phyloP scores from a whole-genome alignment of 345 rosid species.

The Eucalyptus victrix region DNA sequence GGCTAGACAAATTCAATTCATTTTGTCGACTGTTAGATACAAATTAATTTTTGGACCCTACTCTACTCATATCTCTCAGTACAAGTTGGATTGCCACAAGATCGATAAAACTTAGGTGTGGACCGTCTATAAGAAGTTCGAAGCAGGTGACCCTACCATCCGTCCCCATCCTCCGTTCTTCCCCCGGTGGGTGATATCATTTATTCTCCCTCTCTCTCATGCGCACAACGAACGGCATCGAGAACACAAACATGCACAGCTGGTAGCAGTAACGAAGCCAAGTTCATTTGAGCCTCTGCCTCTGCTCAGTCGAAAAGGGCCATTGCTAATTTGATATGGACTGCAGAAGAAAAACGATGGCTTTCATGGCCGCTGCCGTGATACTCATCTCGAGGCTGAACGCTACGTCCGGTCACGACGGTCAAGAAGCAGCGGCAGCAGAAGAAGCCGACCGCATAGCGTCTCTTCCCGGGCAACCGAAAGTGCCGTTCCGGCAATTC shows the following conservation, averaged over 20 bases:
- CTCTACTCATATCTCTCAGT: background rate
- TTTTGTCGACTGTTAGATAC: background rate
- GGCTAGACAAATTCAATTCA: background rate
- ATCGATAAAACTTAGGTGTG: background rate
- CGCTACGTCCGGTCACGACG: background rate
- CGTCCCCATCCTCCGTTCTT: background rate
- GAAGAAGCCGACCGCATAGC: conserved; percentile 64
- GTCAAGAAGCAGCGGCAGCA: background rate
- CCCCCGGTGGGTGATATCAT: background rate
- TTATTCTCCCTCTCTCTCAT: background rate
- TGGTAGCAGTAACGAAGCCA: background rate
- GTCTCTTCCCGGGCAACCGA: conserved; percentile 91
- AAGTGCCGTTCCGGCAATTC: conserved; percentile 77
- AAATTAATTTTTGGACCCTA: background rate
- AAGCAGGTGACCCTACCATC: background rate
- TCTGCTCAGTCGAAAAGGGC: background rate
- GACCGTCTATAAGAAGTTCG: background rate
- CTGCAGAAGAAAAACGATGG: background rate
- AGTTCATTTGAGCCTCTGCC: background rate
- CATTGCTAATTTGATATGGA: background rate
- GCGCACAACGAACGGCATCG: background rate
- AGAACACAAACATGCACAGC: background rate
- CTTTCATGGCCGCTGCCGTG: background rate
- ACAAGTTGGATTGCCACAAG: background rate
- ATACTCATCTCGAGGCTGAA: background rate